Percentiles rank a stretch among this genome's conserved stretches.
phyloP scores from a whole-genome alignment of 345 rosid genomes.

The Citrus glauca region DNA sequence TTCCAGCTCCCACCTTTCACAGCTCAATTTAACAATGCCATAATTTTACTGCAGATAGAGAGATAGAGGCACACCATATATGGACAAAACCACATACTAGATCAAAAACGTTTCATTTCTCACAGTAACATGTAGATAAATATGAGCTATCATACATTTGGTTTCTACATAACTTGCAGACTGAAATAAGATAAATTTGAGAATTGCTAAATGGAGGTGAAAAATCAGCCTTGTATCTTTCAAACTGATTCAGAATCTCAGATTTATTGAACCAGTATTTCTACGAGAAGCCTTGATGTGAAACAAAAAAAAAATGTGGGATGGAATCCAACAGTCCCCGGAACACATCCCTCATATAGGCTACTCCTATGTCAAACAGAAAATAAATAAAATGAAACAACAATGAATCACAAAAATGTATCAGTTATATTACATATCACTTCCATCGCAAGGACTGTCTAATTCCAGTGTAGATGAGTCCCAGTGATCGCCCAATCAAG shows the following conservation, averaged over 20 bases:
- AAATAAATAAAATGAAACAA: constrained; percentile 1
- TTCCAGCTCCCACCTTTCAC: neutral
- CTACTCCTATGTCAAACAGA: constrained; percentile 11
- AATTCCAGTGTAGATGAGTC: constrained; percentile 86
- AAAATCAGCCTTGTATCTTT: neutral
- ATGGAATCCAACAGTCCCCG: constrained; percentile 1
- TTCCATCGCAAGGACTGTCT: constrained; percentile 93
- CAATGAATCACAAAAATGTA: constrained; percentile 6
- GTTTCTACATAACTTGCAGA: neutral
- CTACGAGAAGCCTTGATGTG: neutral
- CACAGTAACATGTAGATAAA: neutral
- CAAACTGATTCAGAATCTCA: constrained; percentile 1
- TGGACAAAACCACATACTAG: neutral
- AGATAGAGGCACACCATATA: neutral
- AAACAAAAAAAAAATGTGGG: neutral
- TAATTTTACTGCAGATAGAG: neutral
- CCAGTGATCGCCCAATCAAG: constrained; percentile 84
- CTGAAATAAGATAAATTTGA: neutral
- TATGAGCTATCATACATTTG: neutral
- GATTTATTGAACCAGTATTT: constrained; percentile 4
- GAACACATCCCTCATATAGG: neutral
- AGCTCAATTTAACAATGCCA: neutral
- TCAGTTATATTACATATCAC: constrained; percentile 31
- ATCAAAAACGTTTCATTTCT: neutral
- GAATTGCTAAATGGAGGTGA: neutral